Base-by-base conservation (phyloP, 106 monocot genomes). In the Triglochin maritima region DNA sequence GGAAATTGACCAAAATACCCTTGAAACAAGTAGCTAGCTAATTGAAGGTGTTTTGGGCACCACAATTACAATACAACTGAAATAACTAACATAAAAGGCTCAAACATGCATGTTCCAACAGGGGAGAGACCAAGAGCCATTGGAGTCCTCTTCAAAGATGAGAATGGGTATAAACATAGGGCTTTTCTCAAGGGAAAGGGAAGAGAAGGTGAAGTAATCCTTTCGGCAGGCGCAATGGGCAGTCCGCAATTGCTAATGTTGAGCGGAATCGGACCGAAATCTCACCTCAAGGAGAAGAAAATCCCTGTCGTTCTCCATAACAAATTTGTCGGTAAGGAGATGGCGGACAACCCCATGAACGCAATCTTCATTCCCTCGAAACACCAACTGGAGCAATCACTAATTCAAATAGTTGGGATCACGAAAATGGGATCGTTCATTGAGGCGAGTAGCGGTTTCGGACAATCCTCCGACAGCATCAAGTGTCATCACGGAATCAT, bases 311-410 rank as follows among this genome's bases (percentile, higher is more conserved):
- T 98, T 2, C 64, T 80, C 14, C 55, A 84, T 56, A 91, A 91
- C 73, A 13, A 43, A 47, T 63, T 79, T 47, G 86, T 98, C 10
- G 91, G 96, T 0, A 78, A 84, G 60, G 86, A 84, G 0, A 81
- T 98, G 86, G 64, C 88, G 3, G 96, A 98, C 54, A 98, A 96
- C 58, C 96, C 96, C 5, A 91, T 92, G 96, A 92, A 91, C 79
- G 48, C 88, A 53, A 81, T 98, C 60, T 98, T 91, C 75, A 71
- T 98, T 13, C 96, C 96, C 4, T 82, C 81, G 2, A 84, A 82
- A 77, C 67, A 74, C 46, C 82, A 77, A 0, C 77, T 92, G 6
- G 52, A 77, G 79, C 88, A 88, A 75, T 98, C 96, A 3, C 78
- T 98, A 10, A 88, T 98, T 45, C 81, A 98, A 72, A 88, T 71